A percentile compares a stretch with the other conserved stretches of the same genome.
phyloP scores from a whole-genome alignment of 805 yeast genomes.

The Sporopachydermia quercuum region DNA sequence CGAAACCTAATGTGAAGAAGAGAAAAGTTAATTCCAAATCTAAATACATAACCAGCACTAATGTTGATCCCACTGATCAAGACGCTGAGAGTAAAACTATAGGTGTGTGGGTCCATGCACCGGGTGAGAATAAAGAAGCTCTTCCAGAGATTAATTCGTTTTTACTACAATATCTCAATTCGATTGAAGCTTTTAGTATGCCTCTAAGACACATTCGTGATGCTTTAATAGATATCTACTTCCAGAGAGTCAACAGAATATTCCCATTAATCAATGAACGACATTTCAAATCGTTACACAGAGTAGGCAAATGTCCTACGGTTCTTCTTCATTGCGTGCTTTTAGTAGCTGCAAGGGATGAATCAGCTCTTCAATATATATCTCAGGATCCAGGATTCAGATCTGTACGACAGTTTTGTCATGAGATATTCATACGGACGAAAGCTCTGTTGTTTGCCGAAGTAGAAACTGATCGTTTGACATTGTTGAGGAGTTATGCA shows the following conservation, averaged over 20 bases:
- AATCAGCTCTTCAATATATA: slow-evolving; percentile 17
- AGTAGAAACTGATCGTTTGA: slow-evolving; percentile 23
- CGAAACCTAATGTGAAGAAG: slow-evolving; percentile 2
- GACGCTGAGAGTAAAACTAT: slow-evolving; percentile 11
- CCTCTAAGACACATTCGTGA: slow-evolving; percentile 18
- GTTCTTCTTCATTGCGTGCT: slow-evolving; percentile 27
- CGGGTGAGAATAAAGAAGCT: slow-evolving; percentile 7
- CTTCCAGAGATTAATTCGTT: slow-evolving; percentile 17
- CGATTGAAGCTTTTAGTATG: slow-evolving; percentile 25
- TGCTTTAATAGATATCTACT: slow-evolving; percentile 23
- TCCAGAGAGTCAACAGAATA: slow-evolving; percentile 24
- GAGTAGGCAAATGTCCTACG: slow-evolving; percentile 23
- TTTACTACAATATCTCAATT: slow-evolving; percentile 18
- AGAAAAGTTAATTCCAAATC: not conserved
- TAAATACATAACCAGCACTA: not conserved
- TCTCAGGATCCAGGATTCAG: slow-evolving; percentile 11
- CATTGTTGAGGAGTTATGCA: slow-evolving; percentile 22
- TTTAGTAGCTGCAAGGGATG: slow-evolving; percentile 27
- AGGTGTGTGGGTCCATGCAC: slow-evolving; percentile 19
- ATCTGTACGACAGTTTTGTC: slow-evolving; percentile 18
- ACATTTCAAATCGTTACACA: slow-evolving; percentile 23
- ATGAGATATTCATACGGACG: slow-evolving; percentile 19
- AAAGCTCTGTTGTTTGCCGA: slow-evolving; percentile 23
- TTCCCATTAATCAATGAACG: slow-evolving; percentile 27
- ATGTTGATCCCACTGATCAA: not conserved